Evolutionary conservation across 2,329 filamentous ascomycete genomes (phyloP).

Genomic region (Leptographium wingfieldii): DNA sequence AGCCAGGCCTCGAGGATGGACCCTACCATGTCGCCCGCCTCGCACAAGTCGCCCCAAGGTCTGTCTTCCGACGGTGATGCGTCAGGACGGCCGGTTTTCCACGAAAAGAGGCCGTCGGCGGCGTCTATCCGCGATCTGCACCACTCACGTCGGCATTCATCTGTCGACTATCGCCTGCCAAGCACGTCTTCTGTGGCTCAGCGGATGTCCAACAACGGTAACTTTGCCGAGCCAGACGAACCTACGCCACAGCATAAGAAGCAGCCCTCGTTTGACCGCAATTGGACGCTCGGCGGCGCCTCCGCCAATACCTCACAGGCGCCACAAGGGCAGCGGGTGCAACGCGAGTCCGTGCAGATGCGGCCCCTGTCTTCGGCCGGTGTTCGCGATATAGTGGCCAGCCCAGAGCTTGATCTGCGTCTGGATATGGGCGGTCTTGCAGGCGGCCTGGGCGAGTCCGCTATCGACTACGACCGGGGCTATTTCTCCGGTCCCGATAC

Average conservation of each 20-base stretch:
- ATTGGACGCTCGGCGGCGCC: slow-evolving; percentile 52
- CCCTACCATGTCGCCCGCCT: slow-evolving; percentile 23
- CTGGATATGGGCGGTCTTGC: not conserved
- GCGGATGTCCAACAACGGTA: slow-evolving; percentile 30
- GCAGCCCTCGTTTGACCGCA: slow-evolving; percentile 56
- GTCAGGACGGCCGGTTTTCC: slow-evolving; percentile 21
- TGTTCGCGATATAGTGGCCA: slow-evolving; percentile 29
- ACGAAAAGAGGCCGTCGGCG: slow-evolving; percentile 57
- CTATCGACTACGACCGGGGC: slow-evolving; percentile 63
- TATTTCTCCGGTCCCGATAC: slow-evolving; percentile 88
- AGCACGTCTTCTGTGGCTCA: slow-evolving; percentile 25
- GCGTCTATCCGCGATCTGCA: slow-evolving; percentile 72
- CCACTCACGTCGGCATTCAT: slow-evolving; percentile 78
- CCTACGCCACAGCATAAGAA: slow-evolving; percentile 30
- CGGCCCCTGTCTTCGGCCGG: slow-evolving; percentile 42
- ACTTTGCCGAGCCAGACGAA: slow-evolving; percentile 26
- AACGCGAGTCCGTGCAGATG: slow-evolving; percentile 11
- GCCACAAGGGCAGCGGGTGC: not conserved
- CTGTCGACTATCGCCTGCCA: slow-evolving; percentile 55
- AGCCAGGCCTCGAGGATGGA: slow-evolving; percentile 37
- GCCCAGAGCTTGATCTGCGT: slow-evolving; percentile 26
- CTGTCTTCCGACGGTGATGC: slow-evolving; percentile 26
- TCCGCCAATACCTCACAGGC: slow-evolving; percentile 20
- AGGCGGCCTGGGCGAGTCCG: slow-evolving; percentile 29
- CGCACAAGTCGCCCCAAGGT: slow-evolving; percentile 22